A percentile compares a stretch with the other conserved stretches of the same genome.
Conservation (phyloP, 495 filamentous ascomycete genomes). For the Lasiosphaeria ovina region DNA sequence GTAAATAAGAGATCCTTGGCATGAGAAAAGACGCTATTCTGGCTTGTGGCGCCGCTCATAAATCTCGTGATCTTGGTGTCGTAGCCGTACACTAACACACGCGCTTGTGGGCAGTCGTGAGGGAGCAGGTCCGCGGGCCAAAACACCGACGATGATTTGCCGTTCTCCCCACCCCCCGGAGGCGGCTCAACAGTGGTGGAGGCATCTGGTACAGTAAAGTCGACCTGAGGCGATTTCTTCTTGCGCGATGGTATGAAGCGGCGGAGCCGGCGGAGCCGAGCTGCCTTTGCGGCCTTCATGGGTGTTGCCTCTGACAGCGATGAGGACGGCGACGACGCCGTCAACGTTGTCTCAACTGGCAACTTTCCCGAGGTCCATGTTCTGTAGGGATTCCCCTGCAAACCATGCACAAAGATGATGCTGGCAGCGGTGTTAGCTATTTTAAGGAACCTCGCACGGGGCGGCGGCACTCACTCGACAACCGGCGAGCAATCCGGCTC, state of each 20-base stretch:
- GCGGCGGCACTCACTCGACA: no score
- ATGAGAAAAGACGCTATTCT: slow-evolving; percentile 38
- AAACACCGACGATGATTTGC: slow-evolving; percentile 8
- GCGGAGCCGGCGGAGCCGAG: no score
- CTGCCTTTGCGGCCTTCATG: no score
- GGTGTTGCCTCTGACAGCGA: no score
- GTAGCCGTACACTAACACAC: slow-evolving; percentile 43
- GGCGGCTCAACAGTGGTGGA: no score
- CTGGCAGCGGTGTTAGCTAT: slow-evolving; percentile 5
- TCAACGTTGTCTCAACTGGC: background rate
- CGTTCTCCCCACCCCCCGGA: no score
- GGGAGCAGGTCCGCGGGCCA: slow-evolving; percentile 43
- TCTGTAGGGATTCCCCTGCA: slow-evolving; percentile 29
- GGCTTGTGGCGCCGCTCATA: slow-evolving; percentile 17
- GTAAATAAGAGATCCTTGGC: slow-evolving; percentile 36
- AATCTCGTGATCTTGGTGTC: slow-evolving; percentile 37
- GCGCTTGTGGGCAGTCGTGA: slow-evolving; percentile 25
- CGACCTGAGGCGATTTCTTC: no score
- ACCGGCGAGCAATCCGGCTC: no score
- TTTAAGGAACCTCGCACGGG: no score
- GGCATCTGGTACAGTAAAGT: no score
- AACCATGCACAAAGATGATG: slow-evolving; percentile 33
- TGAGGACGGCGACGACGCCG: no score
- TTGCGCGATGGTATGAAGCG: no score
- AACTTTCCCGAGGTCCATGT: slow-evolving; percentile 25